Evolutionary conservation across 106 monocot genomes (phyloP), one percentile per base, ranked within the genome.

Genomic region (Narthecium ossifragum): DNA sequence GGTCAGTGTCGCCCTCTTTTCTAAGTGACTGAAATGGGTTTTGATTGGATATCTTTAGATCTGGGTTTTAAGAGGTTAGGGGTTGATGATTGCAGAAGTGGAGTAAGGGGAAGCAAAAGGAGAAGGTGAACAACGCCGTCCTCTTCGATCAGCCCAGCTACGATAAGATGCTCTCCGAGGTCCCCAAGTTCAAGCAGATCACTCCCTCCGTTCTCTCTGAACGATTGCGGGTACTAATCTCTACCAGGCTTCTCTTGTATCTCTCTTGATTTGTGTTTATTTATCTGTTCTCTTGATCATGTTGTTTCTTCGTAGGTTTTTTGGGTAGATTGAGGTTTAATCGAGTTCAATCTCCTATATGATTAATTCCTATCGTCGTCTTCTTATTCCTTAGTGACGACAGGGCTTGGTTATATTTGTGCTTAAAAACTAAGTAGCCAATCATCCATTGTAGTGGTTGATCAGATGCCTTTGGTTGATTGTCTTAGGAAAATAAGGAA

Each of bases 161-260:
- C 12, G 79, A 79, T 25, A 79, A 79, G 68, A 79, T 79, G 73
- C 57, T 79, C 18, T 26, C 67, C 2, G 79, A 79, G 43, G 73
- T 79, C 23, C 79, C 79, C 28, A 79, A 79, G 28, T 79, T 53
- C 53, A 79, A 79, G 59, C 68, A 66, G 56, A 79, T 79, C 56
- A 79, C 73, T 40, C 79, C 79, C 1, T 79, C 67, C 9, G 62
- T 78, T 25, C 58, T 78, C 0, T 78, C 73, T 21, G 78, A 73
- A 18, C 71, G 78, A 31, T 50, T 72, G 31, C 73, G 78, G 78
- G 68, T 78, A 63, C 32, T 18, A 21, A 52, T 37, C 36, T 69
- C 18, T 18, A 27, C 15, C 10, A 29, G 28, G 25, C 46, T 28
- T 61, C 11, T 14, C 53, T 28, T 53, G 12, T n/a, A 11, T 53